phyloP scores from a whole-genome alignment of 768 basidiomycete genomes.

The Omphalotus guepiniiformis region DNA sequence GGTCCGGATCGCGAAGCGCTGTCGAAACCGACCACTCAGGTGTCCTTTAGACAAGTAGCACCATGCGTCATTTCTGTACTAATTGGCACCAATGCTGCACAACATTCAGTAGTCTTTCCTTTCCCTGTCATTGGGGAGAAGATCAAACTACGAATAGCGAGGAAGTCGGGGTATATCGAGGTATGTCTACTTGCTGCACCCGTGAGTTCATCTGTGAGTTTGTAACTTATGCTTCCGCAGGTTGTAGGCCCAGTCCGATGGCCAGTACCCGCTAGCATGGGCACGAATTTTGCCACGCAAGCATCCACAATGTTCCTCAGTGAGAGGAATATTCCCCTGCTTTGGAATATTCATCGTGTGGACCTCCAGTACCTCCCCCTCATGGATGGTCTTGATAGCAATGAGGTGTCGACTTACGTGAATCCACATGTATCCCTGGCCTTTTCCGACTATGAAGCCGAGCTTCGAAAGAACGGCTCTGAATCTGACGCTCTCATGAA shows the following conservation, averaged over 20 bases:
- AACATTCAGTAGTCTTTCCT: not conserved
- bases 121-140: not conserved
- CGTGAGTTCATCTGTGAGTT: not conserved
- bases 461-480: not conserved
- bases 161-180: slow-evolving; percentile 1
- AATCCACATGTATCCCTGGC: too few species aligned
- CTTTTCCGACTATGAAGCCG: not conserved
- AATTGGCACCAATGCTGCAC: not conserved
- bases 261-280: not conserved
- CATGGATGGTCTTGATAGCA: not conserved
- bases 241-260: not conserved
- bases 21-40: not conserved
- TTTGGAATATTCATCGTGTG: not conserved
- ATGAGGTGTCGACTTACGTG: too few species aligned
- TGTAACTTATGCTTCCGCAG: not conserved
- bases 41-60: not conserved
- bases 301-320: not conserved
- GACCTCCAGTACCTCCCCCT: not conserved
- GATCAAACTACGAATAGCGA: not conserved
- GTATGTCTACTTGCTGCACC: not conserved
- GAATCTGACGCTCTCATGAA: not conserved
- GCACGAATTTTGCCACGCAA: too few species aligned
- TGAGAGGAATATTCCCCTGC: not conserved
- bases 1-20: not conserved
- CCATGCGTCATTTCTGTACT: not conserved